Percentiles rank a stretch among this genome's conserved stretches.
These are phyloP conservation scores for Talaromyces funiculosus DNA, from an alignment of 2,329 filamentous ascomycete genomes.

Conservation along the genomic window DNA sequence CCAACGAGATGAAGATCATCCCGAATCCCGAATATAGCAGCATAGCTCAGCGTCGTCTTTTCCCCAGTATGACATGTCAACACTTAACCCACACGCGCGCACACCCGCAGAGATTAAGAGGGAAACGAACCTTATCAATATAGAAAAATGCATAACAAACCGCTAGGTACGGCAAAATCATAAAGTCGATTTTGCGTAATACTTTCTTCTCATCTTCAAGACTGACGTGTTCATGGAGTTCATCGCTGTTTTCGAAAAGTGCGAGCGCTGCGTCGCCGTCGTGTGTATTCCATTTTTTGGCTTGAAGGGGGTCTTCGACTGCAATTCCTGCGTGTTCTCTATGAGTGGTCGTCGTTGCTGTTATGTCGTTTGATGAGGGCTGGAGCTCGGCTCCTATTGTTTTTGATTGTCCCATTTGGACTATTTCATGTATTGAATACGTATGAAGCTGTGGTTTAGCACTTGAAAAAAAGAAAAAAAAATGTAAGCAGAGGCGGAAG, in stretches of 20 bases:
- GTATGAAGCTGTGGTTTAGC: not conserved
- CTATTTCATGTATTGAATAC: not conserved
- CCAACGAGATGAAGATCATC: constrained; percentile 55
- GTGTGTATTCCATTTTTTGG: constrained; percentile 24
- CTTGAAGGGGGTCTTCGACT: constrained; percentile 15
- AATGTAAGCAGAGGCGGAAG: too few relatives aligned
- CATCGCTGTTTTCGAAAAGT: constrained; percentile 45
- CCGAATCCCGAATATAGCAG: constrained; percentile 59
- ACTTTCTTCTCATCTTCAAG: constrained; percentile 44
- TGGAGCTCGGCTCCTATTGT: not conserved
- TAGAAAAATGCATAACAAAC: constrained; percentile 53
- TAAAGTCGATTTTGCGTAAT: constrained; percentile 53
- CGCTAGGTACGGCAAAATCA: constrained; percentile 53
- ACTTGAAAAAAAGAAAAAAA: too few relatives aligned
- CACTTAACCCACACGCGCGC: too few relatives aligned
- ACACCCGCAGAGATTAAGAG: not conserved
- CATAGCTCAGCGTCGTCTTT: constrained; percentile 54
- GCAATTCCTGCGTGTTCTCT: constrained; percentile 21
- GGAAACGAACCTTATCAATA: constrained; percentile 36
- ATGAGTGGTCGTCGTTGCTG: constrained; percentile 16
- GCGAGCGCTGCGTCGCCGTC: constrained; percentile 49
- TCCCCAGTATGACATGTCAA: not conserved
- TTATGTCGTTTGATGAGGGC: not conserved
- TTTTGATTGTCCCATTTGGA: not conserved
- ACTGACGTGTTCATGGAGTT: constrained; percentile 44